Percentiles rank a stretch among this genome's conserved stretches.
Conservation (phyloP, 257 asterid species). For the Rauvolfia tetraphylla region DNA sequence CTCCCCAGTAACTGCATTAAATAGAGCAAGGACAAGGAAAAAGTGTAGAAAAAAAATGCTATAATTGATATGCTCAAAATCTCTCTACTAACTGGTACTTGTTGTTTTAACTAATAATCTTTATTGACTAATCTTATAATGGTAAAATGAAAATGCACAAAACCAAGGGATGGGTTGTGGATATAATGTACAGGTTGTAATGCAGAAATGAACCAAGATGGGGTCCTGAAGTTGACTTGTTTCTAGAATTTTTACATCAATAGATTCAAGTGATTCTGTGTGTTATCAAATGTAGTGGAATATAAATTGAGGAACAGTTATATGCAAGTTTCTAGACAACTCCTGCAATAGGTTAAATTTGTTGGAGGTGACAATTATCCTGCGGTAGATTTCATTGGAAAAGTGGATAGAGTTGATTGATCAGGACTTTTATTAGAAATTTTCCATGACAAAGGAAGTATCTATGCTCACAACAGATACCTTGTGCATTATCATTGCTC, state of each 20-base stretch:
- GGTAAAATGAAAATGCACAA: not conserved
- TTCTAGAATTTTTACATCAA: not conserved
- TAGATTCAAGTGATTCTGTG: not conserved
- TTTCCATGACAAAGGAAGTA: not conserved
- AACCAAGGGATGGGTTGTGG: not conserved
- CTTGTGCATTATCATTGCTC: slow-evolving; percentile 15
- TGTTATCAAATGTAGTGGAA: not conserved
- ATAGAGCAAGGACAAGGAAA: not conserved
- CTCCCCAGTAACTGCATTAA: not conserved
- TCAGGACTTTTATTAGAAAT: not conserved
- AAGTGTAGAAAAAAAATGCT: not conserved
- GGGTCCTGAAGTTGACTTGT: not conserved
- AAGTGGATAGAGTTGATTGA: not conserved
- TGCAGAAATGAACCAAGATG: not conserved
- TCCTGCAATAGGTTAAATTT: not conserved
- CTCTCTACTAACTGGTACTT: not conserved
- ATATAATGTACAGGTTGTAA: not conserved
- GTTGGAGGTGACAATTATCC: not conserved
- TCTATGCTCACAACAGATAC: not conserved
- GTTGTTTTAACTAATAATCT: not conserved
- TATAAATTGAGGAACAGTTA: not conserved
- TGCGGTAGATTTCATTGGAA: not conserved
- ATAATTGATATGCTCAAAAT: not conserved
- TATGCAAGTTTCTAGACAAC: not conserved
- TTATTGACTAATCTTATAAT: not conserved